phyloP scores from a whole-genome alignment of 805 yeast species.

The Cyberlindnera galapagoensis region DNA sequence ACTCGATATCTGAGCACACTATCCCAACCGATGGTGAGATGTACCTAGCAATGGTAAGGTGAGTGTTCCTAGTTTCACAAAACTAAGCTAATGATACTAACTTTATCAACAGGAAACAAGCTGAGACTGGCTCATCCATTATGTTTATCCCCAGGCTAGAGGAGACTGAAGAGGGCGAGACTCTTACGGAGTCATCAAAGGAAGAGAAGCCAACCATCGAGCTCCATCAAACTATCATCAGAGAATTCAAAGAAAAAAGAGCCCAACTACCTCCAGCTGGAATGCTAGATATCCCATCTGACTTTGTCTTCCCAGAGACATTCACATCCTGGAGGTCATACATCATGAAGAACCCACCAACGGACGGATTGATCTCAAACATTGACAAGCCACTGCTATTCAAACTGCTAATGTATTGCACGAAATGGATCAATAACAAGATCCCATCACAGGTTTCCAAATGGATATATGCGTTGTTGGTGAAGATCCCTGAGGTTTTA shows the following conservation, averaged over 20 bases:
- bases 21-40: slow-evolving; percentile 21
- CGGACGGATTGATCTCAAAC: slow-evolving; percentile 11
- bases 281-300: slow-evolving; percentile 10
- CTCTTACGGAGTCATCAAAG: not conserved
- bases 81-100: slow-evolving; percentile 3
- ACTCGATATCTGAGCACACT: slow-evolving; percentile 11
- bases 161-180: slow-evolving; percentile 4
- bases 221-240: slow-evolving; percentile 3
- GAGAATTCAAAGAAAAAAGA: slow-evolving; percentile 7
- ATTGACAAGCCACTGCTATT: slow-evolving; percentile 17
- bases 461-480: slow-evolving; percentile 18
- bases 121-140: slow-evolving; percentile 9
- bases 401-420: slow-evolving; percentile 16
- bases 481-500: slow-evolving; percentile 13
- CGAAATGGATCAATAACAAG: slow-evolving; percentile 18
- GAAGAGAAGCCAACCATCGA: slow-evolving; percentile 1
- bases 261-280: slow-evolving; percentile 9
- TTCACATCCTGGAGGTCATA: slow-evolving; percentile 23
- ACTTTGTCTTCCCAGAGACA: slow-evolving; percentile 18
- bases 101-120: slow-evolving; percentile 5
- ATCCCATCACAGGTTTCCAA: slow-evolving; percentile 9
- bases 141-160: slow-evolving; percentile 4
- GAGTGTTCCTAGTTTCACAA: slow-evolving; percentile 4
- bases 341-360: slow-evolving; percentile 13
- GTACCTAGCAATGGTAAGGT: slow-evolving; percentile 23